phyloP scores from a whole-genome alignment of 768 basidiomycete genomes.

The Fistulinella prunicolor region DNA sequence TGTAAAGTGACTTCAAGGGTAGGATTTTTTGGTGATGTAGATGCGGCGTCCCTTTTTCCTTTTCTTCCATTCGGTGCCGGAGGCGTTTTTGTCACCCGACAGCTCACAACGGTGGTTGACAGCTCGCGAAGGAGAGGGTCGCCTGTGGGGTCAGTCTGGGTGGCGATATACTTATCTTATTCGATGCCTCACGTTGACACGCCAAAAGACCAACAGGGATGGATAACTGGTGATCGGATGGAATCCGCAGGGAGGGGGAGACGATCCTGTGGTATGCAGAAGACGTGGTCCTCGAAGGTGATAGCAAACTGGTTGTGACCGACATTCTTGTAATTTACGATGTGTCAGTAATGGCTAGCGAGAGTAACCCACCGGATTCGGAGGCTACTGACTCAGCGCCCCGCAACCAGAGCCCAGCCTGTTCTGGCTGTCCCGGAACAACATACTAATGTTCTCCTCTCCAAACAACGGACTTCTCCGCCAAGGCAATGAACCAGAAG shows the following conservation, averaged over 20 bases:
- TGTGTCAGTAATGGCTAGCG: no score
- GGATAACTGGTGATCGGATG: conserved; percentile 46
- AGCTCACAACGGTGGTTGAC: conserved; percentile 53
- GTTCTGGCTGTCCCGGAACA: no score
- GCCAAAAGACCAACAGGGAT: conserved; percentile 76
- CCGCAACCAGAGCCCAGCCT: no score
- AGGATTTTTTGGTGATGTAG: conserved; percentile 42
- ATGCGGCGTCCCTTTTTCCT: conserved; percentile 50
- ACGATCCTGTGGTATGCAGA: conserved; percentile 63
- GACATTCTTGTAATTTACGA: conserved; percentile 23
- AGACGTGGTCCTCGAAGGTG: conserved; percentile 42
- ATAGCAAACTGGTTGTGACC: conserved; percentile 42
- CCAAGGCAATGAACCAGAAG: neutral
- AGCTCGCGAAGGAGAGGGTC: conserved; percentile 66
- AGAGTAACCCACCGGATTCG: no score
- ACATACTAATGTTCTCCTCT: neutral
- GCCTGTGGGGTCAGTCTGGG: conserved; percentile 38
- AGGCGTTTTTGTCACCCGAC: conserved; percentile 44
- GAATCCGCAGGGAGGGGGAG: conserved; percentile 53
- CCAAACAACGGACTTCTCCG: neutral
- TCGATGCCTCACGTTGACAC: conserved; percentile 60
- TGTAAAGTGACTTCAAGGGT: conserved; percentile 66
- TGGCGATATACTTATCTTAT: conserved; percentile 3
- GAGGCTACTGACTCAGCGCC: no score
- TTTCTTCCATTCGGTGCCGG: conserved; percentile 45